These are phyloP conservation scores for Cercospora janseana DNA, from an alignment of 2,329 filamentous ascomycete genomes.

Conservation along the genomic window DNA sequence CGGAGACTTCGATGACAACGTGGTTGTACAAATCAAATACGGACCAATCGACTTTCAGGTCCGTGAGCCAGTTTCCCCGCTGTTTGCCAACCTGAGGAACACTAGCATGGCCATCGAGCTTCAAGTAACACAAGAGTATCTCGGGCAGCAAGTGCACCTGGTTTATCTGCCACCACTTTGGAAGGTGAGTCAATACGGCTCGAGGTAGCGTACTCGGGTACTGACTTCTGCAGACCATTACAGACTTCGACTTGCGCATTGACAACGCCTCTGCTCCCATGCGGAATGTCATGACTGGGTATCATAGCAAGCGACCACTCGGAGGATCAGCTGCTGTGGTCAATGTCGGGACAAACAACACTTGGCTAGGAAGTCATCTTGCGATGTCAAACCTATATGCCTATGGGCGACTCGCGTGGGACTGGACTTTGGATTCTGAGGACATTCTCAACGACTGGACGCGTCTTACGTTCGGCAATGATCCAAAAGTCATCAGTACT, in stretches of 20 bases:
- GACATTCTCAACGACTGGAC: constrained; percentile 63
- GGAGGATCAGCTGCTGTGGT: constrained; percentile 66
- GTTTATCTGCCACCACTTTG: constrained; percentile 68
- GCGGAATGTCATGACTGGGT: constrained; percentile 60
- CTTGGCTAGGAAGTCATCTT: constrained; percentile 68
- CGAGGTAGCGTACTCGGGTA: neutral
- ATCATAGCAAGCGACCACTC: constrained; percentile 56
- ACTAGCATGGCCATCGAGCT: constrained; percentile 61
- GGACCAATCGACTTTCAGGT: constrained; percentile 74
- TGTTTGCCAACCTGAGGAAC: constrained; percentile 56
- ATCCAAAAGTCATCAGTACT: constrained; percentile 55
- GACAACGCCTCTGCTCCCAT: constrained; percentile 57
- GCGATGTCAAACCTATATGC: constrained; percentile 71
- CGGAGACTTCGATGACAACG: constrained; percentile 65
- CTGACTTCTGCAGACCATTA: constrained; percentile 44
- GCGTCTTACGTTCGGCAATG: constrained; percentile 62
- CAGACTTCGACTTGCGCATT: constrained; percentile 66
- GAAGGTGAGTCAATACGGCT: constrained; percentile 44
- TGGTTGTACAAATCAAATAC: constrained; percentile 71
- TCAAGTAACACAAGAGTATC: constrained; percentile 67
- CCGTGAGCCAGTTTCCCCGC: constrained; percentile 63
- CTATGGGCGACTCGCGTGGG: constrained; percentile 66
- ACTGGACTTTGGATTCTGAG: constrained; percentile 52
- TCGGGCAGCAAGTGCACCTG: constrained; percentile 67
- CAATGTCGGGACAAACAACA: constrained; percentile 64